These are phyloP conservation scores for Lophiotrema nucula DNA, from an alignment of 495 filamentous ascomycete genomes.

Conservation along the genomic window DNA sequence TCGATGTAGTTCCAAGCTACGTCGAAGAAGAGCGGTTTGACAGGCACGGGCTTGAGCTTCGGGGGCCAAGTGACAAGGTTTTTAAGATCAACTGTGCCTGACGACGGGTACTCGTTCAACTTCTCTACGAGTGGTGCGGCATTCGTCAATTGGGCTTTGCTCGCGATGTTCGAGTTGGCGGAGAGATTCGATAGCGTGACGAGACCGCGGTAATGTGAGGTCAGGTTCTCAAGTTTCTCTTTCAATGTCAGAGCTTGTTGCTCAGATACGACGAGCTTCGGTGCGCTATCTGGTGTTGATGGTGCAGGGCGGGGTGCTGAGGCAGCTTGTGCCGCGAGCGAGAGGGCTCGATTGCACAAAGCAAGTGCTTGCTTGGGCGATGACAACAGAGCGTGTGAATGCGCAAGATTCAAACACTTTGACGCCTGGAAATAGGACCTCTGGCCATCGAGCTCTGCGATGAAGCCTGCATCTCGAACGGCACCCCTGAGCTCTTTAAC, in stretches of 20 bases:
- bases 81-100: constrained; percentile 58
- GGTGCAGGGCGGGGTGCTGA: constrained; percentile 15
- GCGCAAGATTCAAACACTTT: constrained; percentile 82
- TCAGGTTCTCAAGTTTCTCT: constrained; percentile 60
- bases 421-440: constrained; percentile 82
- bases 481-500: constrained; percentile 87
- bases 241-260: constrained; percentile 57
- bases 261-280: constrained; percentile 60
- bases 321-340: constrained; percentile 48
- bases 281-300: constrained; percentile 40
- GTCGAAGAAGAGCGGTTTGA: constrained; percentile 95
- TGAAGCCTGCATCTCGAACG: constrained; percentile 76
- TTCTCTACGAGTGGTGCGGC: constrained; percentile 63
- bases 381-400: constrained; percentile 74
- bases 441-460: constrained; percentile 73
- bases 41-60: constrained; percentile 74
- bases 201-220: constrained; percentile 75
- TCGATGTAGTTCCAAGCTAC: constrained; percentile 98
- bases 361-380: constrained; percentile 81
- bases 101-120: constrained; percentile 69
- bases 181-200: constrained; percentile 70
- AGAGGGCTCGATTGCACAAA: constrained; percentile 67
- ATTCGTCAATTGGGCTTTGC: constrained; percentile 35
- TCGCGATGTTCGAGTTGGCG: constrained; percentile 39
- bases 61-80: constrained; percentile 88